Conservation (phyloP, 2,329 filamentous ascomycete species). For the Ophiostoma australiae region DNA sequence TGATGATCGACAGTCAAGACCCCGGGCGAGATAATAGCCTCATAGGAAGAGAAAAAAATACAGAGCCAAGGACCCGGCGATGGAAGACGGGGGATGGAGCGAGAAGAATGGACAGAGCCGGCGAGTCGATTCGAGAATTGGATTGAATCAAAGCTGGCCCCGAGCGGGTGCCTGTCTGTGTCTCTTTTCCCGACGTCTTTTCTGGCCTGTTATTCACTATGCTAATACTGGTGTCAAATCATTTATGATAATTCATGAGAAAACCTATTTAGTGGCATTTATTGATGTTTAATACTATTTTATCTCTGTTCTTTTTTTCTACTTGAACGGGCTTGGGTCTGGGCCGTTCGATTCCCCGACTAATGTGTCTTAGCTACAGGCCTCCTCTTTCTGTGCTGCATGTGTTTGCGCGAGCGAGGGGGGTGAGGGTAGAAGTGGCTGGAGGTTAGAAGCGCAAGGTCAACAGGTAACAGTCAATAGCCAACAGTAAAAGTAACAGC, state of each 20-base stretch:
- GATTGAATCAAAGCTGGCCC: background rate
- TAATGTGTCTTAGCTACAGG: background rate
- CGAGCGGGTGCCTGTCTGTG: background rate
- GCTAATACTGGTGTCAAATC: background rate
- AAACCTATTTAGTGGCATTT: background rate
- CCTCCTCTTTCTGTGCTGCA: background rate
- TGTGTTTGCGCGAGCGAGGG: background rate
- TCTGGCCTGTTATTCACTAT: background rate
- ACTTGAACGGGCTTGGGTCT: slow-evolving; percentile 10
- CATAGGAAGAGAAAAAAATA: background rate
- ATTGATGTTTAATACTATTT: background rate
- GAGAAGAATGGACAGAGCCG: background rate
- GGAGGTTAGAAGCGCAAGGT: too few species aligned
- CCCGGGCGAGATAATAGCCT: background rate
- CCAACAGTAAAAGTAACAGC: too few species aligned
- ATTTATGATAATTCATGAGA: background rate
- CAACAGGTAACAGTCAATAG: too few species aligned
- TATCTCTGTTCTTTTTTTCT: background rate
- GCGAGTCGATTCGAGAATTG: background rate
- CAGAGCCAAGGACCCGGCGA: background rate
- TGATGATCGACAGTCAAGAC: slow-evolving; percentile 1
- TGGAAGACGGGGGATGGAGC: background rate
- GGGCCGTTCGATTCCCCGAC: slow-evolving; percentile 16
- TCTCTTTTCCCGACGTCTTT: background rate
- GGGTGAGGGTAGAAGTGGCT: background rate